These are phyloP conservation scores for Pythium dissimile DNA, from an alignment of 352 stramenopile genomes.

Conservation along the genomic window DNA sequence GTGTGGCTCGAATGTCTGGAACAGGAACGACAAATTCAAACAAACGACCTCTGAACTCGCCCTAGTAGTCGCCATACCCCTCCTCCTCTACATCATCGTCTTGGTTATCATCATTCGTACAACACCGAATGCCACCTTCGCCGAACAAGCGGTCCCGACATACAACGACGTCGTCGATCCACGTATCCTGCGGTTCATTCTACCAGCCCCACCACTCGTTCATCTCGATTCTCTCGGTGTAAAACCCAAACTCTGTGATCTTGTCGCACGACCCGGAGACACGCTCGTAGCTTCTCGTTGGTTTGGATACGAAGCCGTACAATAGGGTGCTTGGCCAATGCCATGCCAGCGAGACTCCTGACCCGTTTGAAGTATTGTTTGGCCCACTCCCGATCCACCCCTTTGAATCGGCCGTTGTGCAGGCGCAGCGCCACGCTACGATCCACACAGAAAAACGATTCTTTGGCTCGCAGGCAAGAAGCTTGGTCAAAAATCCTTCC, in stretches of 20 bases:
- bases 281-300: background rate
- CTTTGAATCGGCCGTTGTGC: conserved; percentile 5
- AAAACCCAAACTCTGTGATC: conserved; percentile 16
- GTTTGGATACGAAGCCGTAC: conserved; percentile 3
- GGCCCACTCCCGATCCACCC: background rate
- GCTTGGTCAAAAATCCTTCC: conserved; percentile 5
- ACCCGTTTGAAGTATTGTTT: conserved; percentile 5
- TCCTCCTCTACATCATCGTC: conserved; percentile 2
- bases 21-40: no score
- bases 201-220: conserved; percentile 17
- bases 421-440: conserved; percentile 15
- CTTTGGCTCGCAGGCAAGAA: background rate
- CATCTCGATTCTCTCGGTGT: background rate
- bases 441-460: background rate
- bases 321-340: background rate
- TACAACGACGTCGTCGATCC: conserved; percentile 4
- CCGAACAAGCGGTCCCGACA: background rate
- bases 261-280: background rate
- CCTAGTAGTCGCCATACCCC: background rate
- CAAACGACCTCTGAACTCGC: no score
- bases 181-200: conserved; percentile 11
- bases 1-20: no score
- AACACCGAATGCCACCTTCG: no score
- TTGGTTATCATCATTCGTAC: background rate
- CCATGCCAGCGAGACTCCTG: background rate